Percentiles rank a stretch among this genome's conserved stretches.
Conservation (phyloP, 208 protist genomes). For the Trypanosoma rangeli region DNA sequence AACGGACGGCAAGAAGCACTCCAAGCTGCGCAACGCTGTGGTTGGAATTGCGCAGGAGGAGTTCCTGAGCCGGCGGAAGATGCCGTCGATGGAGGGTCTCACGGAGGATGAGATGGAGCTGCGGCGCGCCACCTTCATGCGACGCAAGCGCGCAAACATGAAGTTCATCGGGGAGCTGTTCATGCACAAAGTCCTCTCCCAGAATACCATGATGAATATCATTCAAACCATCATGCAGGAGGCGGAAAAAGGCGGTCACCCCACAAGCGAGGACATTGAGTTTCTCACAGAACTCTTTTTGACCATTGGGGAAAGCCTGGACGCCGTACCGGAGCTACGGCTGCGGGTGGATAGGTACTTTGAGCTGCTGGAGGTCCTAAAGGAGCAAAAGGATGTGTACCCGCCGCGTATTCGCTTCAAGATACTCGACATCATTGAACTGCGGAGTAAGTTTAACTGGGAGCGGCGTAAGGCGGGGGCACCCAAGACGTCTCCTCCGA, state of each 20-base stretch:
- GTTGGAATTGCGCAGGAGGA: conserved; percentile 55
- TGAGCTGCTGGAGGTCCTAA: conserved; percentile 42
- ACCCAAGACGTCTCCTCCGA: conserved; percentile 4
- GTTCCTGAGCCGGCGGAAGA: conserved; percentile 48
- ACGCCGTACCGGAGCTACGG: conserved; percentile 41
- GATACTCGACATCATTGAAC: conserved; percentile 85
- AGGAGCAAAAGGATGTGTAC: conserved; percentile 58
- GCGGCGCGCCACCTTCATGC: conserved; percentile 62
- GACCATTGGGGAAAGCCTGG: conserved; percentile 72
- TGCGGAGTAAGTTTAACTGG: conserved; percentile 49
- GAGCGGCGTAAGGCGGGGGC: conserved; percentile 23
- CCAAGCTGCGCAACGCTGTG: conserved; percentile 74
- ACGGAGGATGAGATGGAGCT: conserved; percentile 68
- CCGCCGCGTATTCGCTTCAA: conserved; percentile 84
- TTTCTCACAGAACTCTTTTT: conserved; percentile 73
- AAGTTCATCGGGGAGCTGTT: conserved; percentile 87
- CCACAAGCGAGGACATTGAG: conserved; percentile 76
- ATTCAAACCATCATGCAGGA: conserved; percentile 60
- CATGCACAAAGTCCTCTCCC: conserved; percentile 68
- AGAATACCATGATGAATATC: conserved; percentile 70
- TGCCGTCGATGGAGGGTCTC: conserved; percentile 32
- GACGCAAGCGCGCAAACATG: conserved; percentile 87
- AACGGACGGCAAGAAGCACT: conserved; percentile 38
- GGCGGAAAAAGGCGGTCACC: conserved; percentile 41
- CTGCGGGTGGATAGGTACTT: conserved; percentile 62